Conservation (phyloP, 352 stramenopile genomes). For the Globisporangium acanthophoron region DNA sequence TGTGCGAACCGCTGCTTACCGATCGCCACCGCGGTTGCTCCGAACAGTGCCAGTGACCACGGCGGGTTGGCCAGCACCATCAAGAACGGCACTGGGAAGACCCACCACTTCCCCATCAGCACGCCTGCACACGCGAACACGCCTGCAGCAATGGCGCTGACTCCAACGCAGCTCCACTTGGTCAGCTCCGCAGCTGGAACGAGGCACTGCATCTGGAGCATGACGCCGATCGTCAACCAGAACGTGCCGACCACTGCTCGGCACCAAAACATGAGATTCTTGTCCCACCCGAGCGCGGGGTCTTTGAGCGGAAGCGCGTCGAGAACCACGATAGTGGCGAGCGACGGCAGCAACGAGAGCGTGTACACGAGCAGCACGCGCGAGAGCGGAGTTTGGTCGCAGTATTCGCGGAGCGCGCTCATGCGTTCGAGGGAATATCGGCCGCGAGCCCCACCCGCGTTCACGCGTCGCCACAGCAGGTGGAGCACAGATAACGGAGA, state of each 20-base stretch:
- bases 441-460: not conserved
- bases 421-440: constrained; percentile 24
- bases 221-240: constrained; percentile 1
- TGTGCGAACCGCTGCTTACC: constrained; percentile 14
- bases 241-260: not conserved
- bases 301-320: constrained; percentile 11
- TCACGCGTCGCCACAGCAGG: not conserved
- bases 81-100: constrained; percentile 8
- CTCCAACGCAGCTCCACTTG: not conserved
- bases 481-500: not conserved
- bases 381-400: constrained; percentile 2
- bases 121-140: not conserved
- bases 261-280: constrained; percentile 4
- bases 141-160: not conserved
- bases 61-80: constrained; percentile 2
- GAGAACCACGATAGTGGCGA: constrained; percentile 6
- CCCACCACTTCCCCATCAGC: constrained; percentile 4
- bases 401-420: constrained; percentile 16
- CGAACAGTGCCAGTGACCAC: constrained; percentile 4
- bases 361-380: constrained; percentile 6
- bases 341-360: constrained; percentile 4
- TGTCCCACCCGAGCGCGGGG: constrained; percentile 1
- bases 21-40: not conserved
- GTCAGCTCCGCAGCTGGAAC: not conserved
- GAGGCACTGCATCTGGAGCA: not conserved